Evolutionary conservation across 2,329 filamentous ascomycete genomes (phyloP).

Genomic region (Camillea tinctor): DNA sequence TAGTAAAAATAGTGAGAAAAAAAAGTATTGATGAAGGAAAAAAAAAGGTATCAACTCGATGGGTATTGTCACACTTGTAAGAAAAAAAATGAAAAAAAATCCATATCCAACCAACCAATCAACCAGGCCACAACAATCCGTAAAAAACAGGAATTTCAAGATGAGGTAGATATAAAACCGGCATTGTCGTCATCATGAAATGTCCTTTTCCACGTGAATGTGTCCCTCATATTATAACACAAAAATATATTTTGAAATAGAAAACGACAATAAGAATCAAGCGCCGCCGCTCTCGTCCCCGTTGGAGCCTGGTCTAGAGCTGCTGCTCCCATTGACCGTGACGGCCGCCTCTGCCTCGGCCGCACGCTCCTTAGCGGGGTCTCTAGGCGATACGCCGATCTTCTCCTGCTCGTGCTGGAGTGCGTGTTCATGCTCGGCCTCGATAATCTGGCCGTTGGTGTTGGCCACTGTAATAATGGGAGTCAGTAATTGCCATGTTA

Average conservation of each 20-base stretch:
- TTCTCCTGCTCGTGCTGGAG: constrained; percentile 38
- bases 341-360: constrained; percentile 8
- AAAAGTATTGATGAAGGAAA: background rate
- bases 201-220: too few relatives aligned
- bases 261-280: background rate
- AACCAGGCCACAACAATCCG: too few relatives aligned
- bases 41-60: background rate
- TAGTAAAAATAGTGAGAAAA: background rate
- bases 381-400: constrained; percentile 27
- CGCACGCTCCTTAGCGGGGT: constrained; percentile 24
- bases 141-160: too few relatives aligned
- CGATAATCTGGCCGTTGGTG: constrained; percentile 48
- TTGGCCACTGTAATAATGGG: too few relatives aligned
- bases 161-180: too few relatives aligned
- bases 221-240: background rate
- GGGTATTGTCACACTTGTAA: background rate
- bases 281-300: background rate
- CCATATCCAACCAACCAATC: too few relatives aligned
- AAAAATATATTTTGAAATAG: background rate
- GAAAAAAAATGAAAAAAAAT: too few relatives aligned
- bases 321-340: background rate
- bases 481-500: too few relatives aligned
- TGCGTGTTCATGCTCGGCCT: constrained; percentile 29
- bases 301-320: background rate
- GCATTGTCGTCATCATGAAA: too few relatives aligned